Conservation (phyloP, 768 basidiomycete species). For the Serendipita vermifera region DNA sequence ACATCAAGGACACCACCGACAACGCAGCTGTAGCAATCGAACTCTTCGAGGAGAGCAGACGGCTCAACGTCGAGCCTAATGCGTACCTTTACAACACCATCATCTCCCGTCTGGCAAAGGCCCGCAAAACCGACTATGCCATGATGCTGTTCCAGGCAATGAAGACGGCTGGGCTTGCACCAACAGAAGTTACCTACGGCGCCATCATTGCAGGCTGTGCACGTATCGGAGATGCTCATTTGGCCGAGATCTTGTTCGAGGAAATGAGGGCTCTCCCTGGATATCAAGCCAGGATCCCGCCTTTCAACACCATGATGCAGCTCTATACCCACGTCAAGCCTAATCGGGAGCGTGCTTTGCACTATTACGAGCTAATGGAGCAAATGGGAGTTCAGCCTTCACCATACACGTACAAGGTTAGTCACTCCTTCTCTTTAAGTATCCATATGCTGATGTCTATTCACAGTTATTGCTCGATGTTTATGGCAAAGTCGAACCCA, state of each 20-base stretch:
- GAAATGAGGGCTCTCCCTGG: conserved; percentile 67
- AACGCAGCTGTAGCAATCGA: conserved; percentile 79
- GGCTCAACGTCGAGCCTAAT: conserved; percentile 58
- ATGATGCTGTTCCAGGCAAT: conserved; percentile 79
- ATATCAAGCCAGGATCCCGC: conserved; percentile 83
- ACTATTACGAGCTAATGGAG: conserved; percentile 58
- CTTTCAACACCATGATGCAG: conserved; percentile 99
- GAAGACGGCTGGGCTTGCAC: conserved; percentile 48
- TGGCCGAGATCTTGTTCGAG: conserved; percentile 69
- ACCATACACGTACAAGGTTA: conserved; percentile 87
- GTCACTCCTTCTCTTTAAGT: conserved; percentile 13
- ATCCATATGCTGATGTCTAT: neutral
- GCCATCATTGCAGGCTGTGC: conserved; percentile 90
- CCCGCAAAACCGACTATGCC: conserved; percentile 83
- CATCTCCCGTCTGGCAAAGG: conserved; percentile 90
- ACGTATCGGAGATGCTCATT: conserved; percentile 72
- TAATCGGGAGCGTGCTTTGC: conserved; percentile 59
- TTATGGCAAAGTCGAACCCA: conserved; percentile 73
- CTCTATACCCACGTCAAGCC: conserved; percentile 86
- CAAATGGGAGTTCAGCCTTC: conserved; percentile 55
- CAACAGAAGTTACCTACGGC: conserved; percentile 86
- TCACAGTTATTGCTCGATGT: conserved; percentile 72
- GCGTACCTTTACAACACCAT: conserved; percentile 93
- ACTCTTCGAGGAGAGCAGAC: conserved; percentile 67
- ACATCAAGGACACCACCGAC: conserved; percentile 89